These are phyloP conservation scores for Phoenix dactylifera DNA, from an alignment of 176 grass and related monocot species.

Conservation along the genomic window DNA sequence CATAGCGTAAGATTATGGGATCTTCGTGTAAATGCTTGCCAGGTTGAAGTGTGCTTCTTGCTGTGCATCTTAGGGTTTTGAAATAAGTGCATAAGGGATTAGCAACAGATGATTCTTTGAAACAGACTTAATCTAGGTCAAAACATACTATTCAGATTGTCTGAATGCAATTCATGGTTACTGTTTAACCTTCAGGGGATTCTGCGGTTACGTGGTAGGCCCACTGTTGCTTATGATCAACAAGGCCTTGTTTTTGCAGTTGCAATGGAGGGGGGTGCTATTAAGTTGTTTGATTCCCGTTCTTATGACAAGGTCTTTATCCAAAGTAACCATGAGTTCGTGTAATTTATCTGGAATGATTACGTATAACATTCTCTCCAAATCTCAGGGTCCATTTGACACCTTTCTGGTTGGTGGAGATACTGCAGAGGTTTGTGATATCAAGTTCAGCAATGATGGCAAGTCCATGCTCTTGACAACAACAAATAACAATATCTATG, in stretches of 20 bases:
- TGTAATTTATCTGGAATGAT: slow-evolving; percentile 1
- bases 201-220: slow-evolving; percentile 67
- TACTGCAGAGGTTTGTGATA: slow-evolving; percentile 90
- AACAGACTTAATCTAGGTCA: neutral
- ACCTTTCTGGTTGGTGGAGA: slow-evolving; percentile 96
- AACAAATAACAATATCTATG: slow-evolving; percentile 95
- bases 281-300: slow-evolving; percentile 94
- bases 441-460: slow-evolving; percentile 97
- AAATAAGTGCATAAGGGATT: slow-evolving; percentile 1
- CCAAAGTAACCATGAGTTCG: neutral
- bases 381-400: slow-evolving; percentile 88
- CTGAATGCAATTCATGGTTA: slow-evolving; percentile 23
- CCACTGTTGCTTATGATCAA: slow-evolving; percentile 98
- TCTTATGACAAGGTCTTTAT: slow-evolving; percentile 86
- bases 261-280: slow-evolving; percentile 94
- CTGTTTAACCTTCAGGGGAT: slow-evolving; percentile 59
- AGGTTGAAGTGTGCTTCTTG: slow-evolving; percentile 43
- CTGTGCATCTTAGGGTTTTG: neutral
- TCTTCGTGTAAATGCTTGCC: slow-evolving; percentile 97
- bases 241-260: slow-evolving; percentile 98
- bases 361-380: neutral
- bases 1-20: slow-evolving; percentile 98
- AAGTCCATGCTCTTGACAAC: slow-evolving; percentile 98
- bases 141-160: slow-evolving; percentile 18
- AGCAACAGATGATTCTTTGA: neutral